phyloP scores from a whole-genome alignment of 2,329 filamentous ascomycete species.

The Cytospora paraplurivora region DNA sequence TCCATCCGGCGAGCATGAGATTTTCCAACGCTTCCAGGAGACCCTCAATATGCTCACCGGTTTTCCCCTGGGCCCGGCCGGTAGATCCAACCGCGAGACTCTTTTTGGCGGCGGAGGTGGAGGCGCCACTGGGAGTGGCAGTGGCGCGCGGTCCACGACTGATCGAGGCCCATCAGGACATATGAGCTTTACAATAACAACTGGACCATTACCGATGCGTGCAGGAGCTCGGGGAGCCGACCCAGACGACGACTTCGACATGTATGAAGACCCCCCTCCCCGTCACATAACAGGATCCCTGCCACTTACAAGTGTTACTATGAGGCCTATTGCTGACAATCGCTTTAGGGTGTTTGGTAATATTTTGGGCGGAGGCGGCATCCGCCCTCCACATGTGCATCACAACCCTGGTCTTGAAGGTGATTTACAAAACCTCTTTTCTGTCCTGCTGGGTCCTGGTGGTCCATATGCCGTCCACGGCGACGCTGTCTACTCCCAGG shows the following conservation, averaged over 20 bases:
- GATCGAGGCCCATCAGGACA: conserved; percentile 17
- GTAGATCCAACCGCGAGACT: conserved; percentile 23
- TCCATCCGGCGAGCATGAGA: conserved; percentile 39
- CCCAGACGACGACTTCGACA: conserved; percentile 51
- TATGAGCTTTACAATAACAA: conserved; percentile 27
- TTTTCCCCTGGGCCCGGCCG: conserved; percentile 35
- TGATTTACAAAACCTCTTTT: conserved; percentile 56
- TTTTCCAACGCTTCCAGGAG: conserved; percentile 44
- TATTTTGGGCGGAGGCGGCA: conserved; percentile 42
- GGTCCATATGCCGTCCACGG: conserved; percentile 56
- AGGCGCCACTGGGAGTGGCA: neutral
- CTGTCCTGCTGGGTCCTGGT: conserved; percentile 53
- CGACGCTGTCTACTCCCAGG: conserved; percentile 88
- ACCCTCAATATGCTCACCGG: conserved; percentile 45
- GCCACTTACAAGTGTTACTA: conserved; percentile 26
- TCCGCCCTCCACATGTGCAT: conserved; percentile 33
- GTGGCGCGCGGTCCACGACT: conserved; percentile 21
- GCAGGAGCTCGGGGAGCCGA: conserved; percentile 37
- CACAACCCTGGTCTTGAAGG: conserved; percentile 37
- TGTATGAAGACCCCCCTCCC: conserved; percentile 43
- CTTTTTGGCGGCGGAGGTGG: neutral
- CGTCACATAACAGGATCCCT: conserved; percentile 21
- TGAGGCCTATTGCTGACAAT: conserved; percentile 38
- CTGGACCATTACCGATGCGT: conserved; percentile 17
- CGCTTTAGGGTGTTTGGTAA: conserved; percentile 49